Base-by-base conservation (phyloP, 2,329 filamentous ascomycete species). In the Colletotrichum sidae region DNA sequence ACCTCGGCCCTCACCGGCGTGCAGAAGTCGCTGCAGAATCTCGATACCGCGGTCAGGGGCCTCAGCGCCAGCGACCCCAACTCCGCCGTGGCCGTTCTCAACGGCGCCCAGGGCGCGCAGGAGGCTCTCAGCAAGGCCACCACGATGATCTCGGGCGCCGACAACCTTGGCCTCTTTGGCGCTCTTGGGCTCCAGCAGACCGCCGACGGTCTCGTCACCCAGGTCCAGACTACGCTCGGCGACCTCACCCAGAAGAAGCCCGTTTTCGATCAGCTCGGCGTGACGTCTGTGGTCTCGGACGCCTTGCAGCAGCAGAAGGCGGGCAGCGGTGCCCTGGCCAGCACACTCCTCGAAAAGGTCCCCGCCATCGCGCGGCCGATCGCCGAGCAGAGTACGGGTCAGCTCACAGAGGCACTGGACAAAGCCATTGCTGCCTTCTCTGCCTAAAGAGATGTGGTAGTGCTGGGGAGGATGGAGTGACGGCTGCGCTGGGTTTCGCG, bases 141-240 rank as follows among this genome's bases (percentile, higher is more conserved):
- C 0, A 9, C 37, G 9, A 62, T 47, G 58, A 66, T 66, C 46
- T 33, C 47, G 4, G 33, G 41, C 5, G 63, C 63, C 37, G 41
- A 63, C 37, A 44, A 53, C 33, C 3, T 66, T 12, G 53, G 58
- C 11, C 12, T 66, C 10, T 13, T 66, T 25, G 58, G 58, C 9
- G 63, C 63, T 10, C 63, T 66, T 13, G 63, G 63, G 2, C 63
- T 66, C 5, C 63, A 66, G 53, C 58, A 66, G 52, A 63, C 58
- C 15, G 63, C 63, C 33, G 25, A 5, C 7, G 63, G 13, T 4
- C 45, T 66, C 7, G 63, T 66, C 2, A 34, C 11, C 1, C 52
- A 56, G 37, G 63, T 66, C 13, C 25, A 52, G 25, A 66, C 63
- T 10, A 66, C 63, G 2, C 63, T 66, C 15, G 58, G 52, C 47